A percentile compares a stretch with the other conserved stretches of the same genome.
phyloP scores from a whole-genome alignment of 345 rosid genomes.

The Lumnitzera littorea region DNA sequence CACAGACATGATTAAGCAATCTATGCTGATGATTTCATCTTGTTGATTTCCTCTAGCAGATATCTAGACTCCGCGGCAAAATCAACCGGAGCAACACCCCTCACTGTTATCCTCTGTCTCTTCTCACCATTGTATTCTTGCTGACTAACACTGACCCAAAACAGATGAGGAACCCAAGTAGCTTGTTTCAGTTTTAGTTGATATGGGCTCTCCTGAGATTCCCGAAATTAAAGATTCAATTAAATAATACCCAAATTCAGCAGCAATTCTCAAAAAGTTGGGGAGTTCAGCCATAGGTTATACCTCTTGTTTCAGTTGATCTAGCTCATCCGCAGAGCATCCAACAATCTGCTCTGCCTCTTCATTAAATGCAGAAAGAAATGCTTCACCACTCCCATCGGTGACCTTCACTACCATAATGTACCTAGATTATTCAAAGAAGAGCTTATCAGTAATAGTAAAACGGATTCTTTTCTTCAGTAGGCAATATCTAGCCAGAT shows the following conservation, averaged over 20 bases:
- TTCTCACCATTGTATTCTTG: slow-evolving; percentile 81
- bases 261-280: neutral
- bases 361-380: slow-evolving; percentile 70
- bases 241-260: neutral
- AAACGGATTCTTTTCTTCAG: too few relatives aligned
- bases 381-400: slow-evolving; percentile 78
- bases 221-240: slow-evolving; percentile 23
- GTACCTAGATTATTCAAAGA: slow-evolving; percentile 33
- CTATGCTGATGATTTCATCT: slow-evolving; percentile 30
- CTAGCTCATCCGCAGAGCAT: slow-evolving; percentile 81
- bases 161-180: slow-evolving; percentile 74
- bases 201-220: slow-evolving; percentile 42
- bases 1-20: neutral
- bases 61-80: slow-evolving; percentile 65
- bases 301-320: slow-evolving; percentile 63
- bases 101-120: slow-evolving; percentile 81
- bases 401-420: slow-evolving; percentile 62
- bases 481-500: too few relatives aligned
- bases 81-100: slow-evolving; percentile 57
- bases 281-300: neutral
- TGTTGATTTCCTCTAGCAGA: slow-evolving; percentile 71
- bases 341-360: slow-evolving; percentile 75
- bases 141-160: slow-evolving; percentile 63
- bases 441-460: too few relatives aligned
- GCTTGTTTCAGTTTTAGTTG: slow-evolving; percentile 65